Percentiles rank a stretch among this genome's conserved stretches.
phyloP scores from a whole-genome alignment of 1,284 basidiomycete species.

The Boletellus dicymbophilus region DNA sequence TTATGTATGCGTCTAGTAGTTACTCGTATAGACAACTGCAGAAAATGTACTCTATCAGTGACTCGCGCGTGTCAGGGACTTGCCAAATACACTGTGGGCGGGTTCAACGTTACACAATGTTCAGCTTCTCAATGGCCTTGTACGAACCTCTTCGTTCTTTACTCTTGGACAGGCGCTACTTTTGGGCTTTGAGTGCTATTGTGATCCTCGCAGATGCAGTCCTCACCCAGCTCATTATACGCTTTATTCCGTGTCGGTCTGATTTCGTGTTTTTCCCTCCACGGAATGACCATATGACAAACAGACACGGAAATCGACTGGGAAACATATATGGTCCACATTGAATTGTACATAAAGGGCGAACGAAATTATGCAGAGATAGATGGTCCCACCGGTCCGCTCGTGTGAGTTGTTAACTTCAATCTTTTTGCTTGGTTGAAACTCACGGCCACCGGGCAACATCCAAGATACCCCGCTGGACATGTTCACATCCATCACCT shows the following conservation, averaged over 20 bases:
- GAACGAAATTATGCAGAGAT: slow-evolving; percentile 88
- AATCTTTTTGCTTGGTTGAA: neutral
- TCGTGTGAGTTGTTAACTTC: slow-evolving; percentile 67
- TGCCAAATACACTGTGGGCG: neutral
- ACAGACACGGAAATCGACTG: slow-evolving; percentile 99
- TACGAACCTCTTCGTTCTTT: slow-evolving; percentile 15
- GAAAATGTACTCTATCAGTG: slow-evolving; percentile 8
- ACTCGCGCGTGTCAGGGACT: neutral
- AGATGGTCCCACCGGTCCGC: slow-evolving; percentile 88
- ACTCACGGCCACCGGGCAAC: slow-evolving; percentile 1
- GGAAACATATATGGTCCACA: slow-evolving; percentile 90
- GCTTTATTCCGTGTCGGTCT: slow-evolving; percentile 76
- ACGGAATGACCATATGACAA: slow-evolving; percentile 16
- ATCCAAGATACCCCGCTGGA: slow-evolving; percentile 87
- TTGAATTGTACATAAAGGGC: slow-evolving; percentile 78
- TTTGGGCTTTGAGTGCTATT: slow-evolving; percentile 62
- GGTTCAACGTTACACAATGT: too few species aligned
- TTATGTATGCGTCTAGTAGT: slow-evolving; percentile 21
- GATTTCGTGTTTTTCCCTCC: slow-evolving; percentile 4
- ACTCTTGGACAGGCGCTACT: slow-evolving; percentile 62
- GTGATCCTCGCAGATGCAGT: slow-evolving; percentile 73
- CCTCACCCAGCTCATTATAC: slow-evolving; percentile 78
- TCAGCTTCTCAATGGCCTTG: too few species aligned
- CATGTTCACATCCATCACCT: slow-evolving; percentile 85
- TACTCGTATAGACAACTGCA: slow-evolving; percentile 5